phyloP scores from a whole-genome alignment of 2,329 filamentous ascomycete genomes.

The Nigrograna mackinnonii region DNA sequence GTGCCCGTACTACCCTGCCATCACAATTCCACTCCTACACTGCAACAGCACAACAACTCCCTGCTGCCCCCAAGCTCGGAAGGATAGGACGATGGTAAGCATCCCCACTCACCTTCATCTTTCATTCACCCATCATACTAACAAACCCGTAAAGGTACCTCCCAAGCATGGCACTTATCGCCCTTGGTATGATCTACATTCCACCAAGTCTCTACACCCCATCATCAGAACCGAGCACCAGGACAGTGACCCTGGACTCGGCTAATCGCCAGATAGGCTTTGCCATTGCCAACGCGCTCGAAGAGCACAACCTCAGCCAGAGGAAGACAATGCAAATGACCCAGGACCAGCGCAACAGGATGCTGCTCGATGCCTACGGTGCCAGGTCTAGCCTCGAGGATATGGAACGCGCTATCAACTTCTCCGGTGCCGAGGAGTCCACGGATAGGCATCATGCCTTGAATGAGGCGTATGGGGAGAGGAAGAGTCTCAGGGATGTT shows the following conservation, averaged over 20 bases:
- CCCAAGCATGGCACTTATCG: slow-evolving; percentile 37
- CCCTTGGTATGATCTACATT: slow-evolving; percentile 33
- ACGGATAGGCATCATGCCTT: slow-evolving; percentile 42
- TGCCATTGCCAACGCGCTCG: slow-evolving; percentile 32
- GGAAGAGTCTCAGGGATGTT: slow-evolving; percentile 48
- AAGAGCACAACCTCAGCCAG: slow-evolving; percentile 33
- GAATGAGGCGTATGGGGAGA: slow-evolving; percentile 53
- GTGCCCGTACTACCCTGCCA: slow-evolving; percentile 24
- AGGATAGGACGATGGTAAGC: slow-evolving; percentile 35
- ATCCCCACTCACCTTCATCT: not conserved
- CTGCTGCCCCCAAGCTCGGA: slow-evolving; percentile 31
- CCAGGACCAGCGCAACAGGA: slow-evolving; percentile 39
- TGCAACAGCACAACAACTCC: slow-evolving; percentile 26
- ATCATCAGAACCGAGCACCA: slow-evolving; percentile 17
- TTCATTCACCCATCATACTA: slow-evolving; percentile 1
- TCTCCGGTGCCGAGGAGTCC: slow-evolving; percentile 24
- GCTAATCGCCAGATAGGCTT: slow-evolving; percentile 38
- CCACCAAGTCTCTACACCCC: slow-evolving; percentile 21
- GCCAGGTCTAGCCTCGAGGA: slow-evolving; percentile 35
- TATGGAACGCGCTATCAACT: slow-evolving; percentile 31
- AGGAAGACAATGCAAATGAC: slow-evolving; percentile 19
- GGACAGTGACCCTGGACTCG: slow-evolving; percentile 30
- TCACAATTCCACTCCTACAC: slow-evolving; percentile 17
- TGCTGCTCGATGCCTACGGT: slow-evolving; percentile 33
- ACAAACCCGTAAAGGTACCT: slow-evolving; percentile 28